Evolutionary conservation across 306 rosid genomes (phyloP), one percentile per base, ranked within the genome.

Genomic region (Cucumis sativus): DNA sequence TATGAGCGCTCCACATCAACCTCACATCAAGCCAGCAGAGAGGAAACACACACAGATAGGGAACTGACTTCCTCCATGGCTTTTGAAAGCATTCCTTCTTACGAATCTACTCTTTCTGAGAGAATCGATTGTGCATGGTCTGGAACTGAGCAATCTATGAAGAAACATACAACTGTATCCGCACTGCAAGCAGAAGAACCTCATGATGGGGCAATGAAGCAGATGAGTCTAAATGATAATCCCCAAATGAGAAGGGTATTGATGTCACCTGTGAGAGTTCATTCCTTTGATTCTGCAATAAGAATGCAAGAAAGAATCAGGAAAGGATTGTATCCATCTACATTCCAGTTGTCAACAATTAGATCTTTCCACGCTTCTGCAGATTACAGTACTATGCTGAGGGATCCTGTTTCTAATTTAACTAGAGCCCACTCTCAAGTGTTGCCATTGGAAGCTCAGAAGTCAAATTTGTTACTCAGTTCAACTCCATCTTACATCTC

Each of bases 41-140:
- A 81, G 80, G 91, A 88, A 77, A 58, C 68, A 39, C 84, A 74
- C 84, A 84, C 88, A 23, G 91, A 82, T 80, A 86, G 78, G 78
- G 93, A 87, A 80, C 60, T 55, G 76, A 63, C 65, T 73, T 64
- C 57, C 25, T 54, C 78, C 63, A 37, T 20, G 77, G 60, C 83
- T 30, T 75, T 49, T 28, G 86, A 84, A 82, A 79, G 83, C 77
- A 23, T 80, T 4, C 78, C 87, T 16, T 60, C 80, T 8, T 79
- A 74, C 20, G 93, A 83, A 72, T 91, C 99, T 67, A 89, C 86
- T 81, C 97, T 96, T 59, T 89, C 97, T n/a, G 98, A 91, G 85
- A 87, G 89, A 83, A 96, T 96, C 81, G 99, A 96, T 86, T 89
- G 83, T 80, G 96, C 99, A 5, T 96, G 99, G 99, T 87, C 91